These are phyloP conservation scores for Croton laevigatus DNA, from an alignment of 441 rosid genomes.

Conservation along the genomic window DNA sequence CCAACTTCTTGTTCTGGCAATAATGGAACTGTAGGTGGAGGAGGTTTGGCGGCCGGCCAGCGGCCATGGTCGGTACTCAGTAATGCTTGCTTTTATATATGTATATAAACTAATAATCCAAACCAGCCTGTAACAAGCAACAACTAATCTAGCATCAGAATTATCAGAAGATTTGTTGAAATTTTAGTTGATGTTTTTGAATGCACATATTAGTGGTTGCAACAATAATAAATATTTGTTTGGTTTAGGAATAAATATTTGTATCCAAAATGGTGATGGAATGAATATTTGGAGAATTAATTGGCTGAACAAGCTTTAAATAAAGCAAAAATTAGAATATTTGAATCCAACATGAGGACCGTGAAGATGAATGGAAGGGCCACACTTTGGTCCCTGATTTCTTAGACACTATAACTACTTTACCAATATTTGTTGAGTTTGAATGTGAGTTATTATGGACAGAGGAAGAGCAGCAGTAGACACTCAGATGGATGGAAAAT, in stretches of 20 bases:
- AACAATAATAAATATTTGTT: no score
- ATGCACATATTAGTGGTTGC: no score
- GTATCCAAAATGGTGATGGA: no score
- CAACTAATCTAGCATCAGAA: not conserved
- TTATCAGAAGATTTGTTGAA: not conserved
- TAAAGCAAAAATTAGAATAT: no score
- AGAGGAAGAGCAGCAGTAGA: no score
- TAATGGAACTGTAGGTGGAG: conserved; percentile 16
- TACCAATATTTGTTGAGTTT: not conserved
- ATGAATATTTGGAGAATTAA: no score
- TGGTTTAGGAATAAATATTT: no score
- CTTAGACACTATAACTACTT: conserved; percentile 8
- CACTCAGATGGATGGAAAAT: no score
- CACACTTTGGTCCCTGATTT: conserved; percentile 7
- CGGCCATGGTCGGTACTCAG: conserved; percentile 29
- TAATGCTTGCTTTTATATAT: conserved; percentile 15
- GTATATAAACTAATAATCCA: conserved; percentile 3
- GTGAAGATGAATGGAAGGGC: conserved; percentile 4
- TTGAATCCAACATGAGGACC: conserved; percentile 12
- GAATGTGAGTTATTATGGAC: not conserved
- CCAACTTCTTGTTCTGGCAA: conserved; percentile 32
- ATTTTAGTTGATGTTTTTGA: no score
- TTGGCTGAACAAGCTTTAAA: no score
- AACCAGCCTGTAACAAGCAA: conserved; percentile 33
- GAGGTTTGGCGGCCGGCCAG: conserved; percentile 16